A percentile compares a stretch with the other conserved stretches of the same genome.
phyloP scores from a whole-genome alignment of 768 basidiomycete species.

The Collybia nuda region DNA sequence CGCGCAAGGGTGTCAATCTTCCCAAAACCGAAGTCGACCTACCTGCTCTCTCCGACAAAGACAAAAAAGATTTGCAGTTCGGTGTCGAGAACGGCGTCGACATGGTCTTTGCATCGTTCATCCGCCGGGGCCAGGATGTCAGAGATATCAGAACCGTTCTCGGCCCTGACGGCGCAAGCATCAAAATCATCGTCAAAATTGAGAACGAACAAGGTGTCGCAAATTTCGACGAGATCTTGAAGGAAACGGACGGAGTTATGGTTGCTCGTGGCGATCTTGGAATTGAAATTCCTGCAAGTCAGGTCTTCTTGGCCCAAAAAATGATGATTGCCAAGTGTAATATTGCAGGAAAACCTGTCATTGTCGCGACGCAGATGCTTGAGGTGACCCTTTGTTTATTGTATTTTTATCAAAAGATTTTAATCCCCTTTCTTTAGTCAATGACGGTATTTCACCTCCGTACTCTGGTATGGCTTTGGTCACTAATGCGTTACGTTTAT shows the following conservation, averaged over 20 bases:
- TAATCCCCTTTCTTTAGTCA: slow-evolving; percentile 49
- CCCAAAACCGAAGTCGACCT: slow-evolving; percentile 98
- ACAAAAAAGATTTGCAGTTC: slow-evolving; percentile 92
- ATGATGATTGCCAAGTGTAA: slow-evolving; percentile 99
- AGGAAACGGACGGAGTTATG: slow-evolving; percentile 98
- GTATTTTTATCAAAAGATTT: slow-evolving; percentile 2
- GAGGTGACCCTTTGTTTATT: slow-evolving; percentile 53
- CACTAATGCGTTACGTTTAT: slow-evolving; percentile 7
- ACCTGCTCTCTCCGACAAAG: slow-evolving; percentile 96
- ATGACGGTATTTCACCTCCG: slow-evolving; percentile 71
- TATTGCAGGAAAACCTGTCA: slow-evolving; percentile 95
- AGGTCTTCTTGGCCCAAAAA: slow-evolving; percentile 99
- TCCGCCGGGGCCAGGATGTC: slow-evolving; percentile 94
- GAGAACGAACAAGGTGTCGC: slow-evolving; percentile 99
- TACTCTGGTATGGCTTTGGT: neutral
- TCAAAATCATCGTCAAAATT: slow-evolving; percentile 99
- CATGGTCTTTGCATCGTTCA: slow-evolving; percentile 99
- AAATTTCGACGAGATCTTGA: slow-evolving; percentile 98
- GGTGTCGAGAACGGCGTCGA: slow-evolving; percentile 98
- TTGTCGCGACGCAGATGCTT: slow-evolving; percentile 99
- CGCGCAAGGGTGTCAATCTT: slow-evolving; percentile 98
- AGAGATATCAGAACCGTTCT: slow-evolving; percentile 90
- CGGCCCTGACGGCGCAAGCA: slow-evolving; percentile 90
- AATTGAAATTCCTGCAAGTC: slow-evolving; percentile 99
- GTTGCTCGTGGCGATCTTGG: slow-evolving; percentile 99